Evolutionary conservation across 1,139 yeast genomes (phyloP), one percentile per base, ranked within the genome.

Genomic region (Yamadazyma aaseri): DNA sequence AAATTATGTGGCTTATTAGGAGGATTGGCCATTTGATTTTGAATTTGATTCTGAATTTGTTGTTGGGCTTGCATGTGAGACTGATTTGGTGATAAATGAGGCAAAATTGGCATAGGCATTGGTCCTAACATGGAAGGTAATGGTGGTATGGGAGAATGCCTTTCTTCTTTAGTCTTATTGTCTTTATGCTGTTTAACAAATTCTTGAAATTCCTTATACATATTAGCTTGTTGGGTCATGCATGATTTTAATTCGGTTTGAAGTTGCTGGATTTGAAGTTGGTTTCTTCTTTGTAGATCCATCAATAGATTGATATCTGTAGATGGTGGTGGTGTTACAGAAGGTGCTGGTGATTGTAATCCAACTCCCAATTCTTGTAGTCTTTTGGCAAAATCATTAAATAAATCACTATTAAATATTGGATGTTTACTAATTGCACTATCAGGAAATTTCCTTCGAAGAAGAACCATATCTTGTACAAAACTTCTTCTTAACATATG

Each of bases 391-490:
- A 45, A 63, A 6, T 42, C 38, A 15, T 43, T 39, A 36, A 62
- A 62, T 6, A 45, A 32, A 2, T 42, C 40, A 10, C 51, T 42
- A 29, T 48, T 55, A 42, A 63, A 63, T 4, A 61, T 44, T 5
- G 60, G 58, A 36, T 62, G 64, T 21, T 42, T 41, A 15, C 53
- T 50, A 10, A 63, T 41, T 4, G 59, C 54, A 38, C 54, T 58
- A 5, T 45, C 34, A 3, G 68, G 67, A 38, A 54, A 58, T 23
- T 41, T 36, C 22, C 38, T 41, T 32, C 49, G 50, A 2, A 63
- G 36, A 2, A 58, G 35, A 3, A 56, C 60, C 69, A 63, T 62
- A 39, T 63, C 70, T 44, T 63, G 70, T 20, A 58, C 47, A 23
- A 63, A 43, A 22, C 51, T 46, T 24, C 52, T 44, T 33, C 68